Evolutionary conservation across 1,284 basidiomycete species (phyloP).

Genomic region (Ustilago shanxiensis): DNA sequence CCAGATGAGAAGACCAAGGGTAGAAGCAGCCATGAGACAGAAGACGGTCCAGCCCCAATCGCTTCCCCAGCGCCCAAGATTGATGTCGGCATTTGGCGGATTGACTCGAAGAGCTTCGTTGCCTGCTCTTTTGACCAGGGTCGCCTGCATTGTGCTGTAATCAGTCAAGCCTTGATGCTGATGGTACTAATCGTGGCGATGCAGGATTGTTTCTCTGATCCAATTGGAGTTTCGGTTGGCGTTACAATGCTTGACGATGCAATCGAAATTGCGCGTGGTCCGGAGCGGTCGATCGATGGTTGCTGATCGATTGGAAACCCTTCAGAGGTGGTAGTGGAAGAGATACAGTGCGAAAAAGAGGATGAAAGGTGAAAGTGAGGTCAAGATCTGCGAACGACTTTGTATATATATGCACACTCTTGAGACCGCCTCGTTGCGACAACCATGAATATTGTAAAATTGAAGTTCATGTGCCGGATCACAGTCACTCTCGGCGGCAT

Average conservation of each 20-base stretch:
- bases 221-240: too few species aligned
- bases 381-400: neutral
- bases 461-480: neutral
- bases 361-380: neutral
- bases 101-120: constrained; percentile 50
- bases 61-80: constrained; percentile 64
- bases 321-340: too few species aligned
- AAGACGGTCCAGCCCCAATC: constrained; percentile 73
- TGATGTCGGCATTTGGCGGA: constrained; percentile 52
- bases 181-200: neutral
- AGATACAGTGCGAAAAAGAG: too few species aligned
- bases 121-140: constrained; percentile 19
- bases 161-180: neutral
- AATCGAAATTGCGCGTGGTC: too few species aligned
- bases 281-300: too few species aligned
- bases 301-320: too few species aligned
- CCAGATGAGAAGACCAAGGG: constrained; percentile 57
- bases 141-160: constrained; percentile 1
- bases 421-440: too few species aligned
- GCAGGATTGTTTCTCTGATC: too few species aligned
- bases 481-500: neutral
- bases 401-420: neutral
- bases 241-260: too few species aligned
- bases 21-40: constrained; percentile 63
- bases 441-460: too few species aligned